Conservation (phyloP, 2,329 filamentous ascomycete genomes). For the Ascochyta clinopodiicola region DNA sequence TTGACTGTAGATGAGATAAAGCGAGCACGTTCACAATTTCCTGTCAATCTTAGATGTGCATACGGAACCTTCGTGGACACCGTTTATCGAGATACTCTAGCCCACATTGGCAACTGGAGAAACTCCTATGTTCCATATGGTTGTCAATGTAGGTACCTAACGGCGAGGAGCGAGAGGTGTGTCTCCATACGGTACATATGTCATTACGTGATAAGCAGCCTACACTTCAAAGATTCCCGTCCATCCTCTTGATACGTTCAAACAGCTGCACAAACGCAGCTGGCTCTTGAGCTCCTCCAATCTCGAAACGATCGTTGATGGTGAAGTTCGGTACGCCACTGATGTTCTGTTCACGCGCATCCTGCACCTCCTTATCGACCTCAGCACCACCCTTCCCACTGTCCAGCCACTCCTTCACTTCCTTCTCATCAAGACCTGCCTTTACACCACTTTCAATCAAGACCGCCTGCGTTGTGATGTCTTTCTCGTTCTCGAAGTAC, state of each 20-base stretch:
- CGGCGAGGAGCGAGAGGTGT: too few species aligned
- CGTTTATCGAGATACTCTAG: too few species aligned
- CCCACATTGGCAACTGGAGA: too few species aligned
- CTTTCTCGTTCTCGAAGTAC: constrained; percentile 58
- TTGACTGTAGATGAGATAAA: too few species aligned
- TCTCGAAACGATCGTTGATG: constrained; percentile 70
- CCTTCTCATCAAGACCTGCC: constrained; percentile 53
- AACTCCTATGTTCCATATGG: too few species aligned
- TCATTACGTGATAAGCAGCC: neutral
- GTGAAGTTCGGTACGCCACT: constrained; percentile 77
- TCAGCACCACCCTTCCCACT: constrained; percentile 53
- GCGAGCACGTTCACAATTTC: too few species aligned
- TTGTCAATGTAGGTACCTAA: too few species aligned
- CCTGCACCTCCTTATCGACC: constrained; percentile 56
- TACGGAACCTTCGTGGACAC: too few species aligned
- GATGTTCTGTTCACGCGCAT: constrained; percentile 58
- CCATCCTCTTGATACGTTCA: constrained; percentile 61
- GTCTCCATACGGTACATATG: too few species aligned
- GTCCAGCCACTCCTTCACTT: constrained; percentile 53
- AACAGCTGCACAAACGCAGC: constrained; percentile 71
- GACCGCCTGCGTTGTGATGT: constrained; percentile 53
- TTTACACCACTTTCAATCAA: constrained; percentile 51
- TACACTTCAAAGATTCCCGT: constrained; percentile 28
- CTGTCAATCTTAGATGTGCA: too few species aligned
- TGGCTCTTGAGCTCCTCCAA: constrained; percentile 76